Conservation (phyloP, 164 flowering plant species). For the Piper betle region DNA sequence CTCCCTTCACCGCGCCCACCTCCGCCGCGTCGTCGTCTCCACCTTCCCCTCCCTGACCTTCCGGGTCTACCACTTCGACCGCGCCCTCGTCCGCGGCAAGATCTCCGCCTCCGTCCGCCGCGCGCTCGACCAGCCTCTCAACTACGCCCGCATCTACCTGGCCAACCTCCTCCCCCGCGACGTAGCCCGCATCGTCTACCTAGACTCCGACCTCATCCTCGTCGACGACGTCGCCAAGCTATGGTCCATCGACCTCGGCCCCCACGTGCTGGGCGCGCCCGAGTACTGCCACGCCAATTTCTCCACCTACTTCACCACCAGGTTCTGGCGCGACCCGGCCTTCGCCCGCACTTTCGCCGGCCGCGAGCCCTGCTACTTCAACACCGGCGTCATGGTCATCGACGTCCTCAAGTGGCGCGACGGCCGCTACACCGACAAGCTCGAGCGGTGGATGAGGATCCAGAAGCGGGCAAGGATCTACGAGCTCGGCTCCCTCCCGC, state of each 20-base stretch:
- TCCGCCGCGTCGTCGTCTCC: constrained; percentile 23
- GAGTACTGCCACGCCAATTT: constrained; percentile 63
- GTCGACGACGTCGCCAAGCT: constrained; percentile 49
- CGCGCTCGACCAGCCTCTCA: constrained; percentile 50
- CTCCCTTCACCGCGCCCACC: constrained; percentile 20
- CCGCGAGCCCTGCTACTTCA: constrained; percentile 33
- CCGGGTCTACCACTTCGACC: constrained; percentile 32
- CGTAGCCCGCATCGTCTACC: constrained; percentile 35
- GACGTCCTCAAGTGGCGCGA: constrained; percentile 26
- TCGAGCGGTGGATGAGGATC: constrained; percentile 35
- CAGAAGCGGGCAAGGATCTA: constrained; percentile 18
- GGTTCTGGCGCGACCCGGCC: constrained; percentile 29
- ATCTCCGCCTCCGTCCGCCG: constrained; percentile 46
- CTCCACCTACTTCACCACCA: constrained; percentile 34
- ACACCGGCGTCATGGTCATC: constrained; percentile 45
- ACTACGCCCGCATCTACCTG: constrained; percentile 46
- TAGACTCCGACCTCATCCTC: constrained; percentile 43
- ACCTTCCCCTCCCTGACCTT: constrained; percentile 40
- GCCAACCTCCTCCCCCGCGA: constrained; percentile 33
- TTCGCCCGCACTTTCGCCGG: constrained; percentile 21
- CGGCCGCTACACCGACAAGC: constrained; percentile 20
- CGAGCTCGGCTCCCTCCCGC: constrained; percentile 14
- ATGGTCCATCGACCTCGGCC: constrained; percentile 30
- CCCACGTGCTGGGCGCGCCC: constrained; percentile 38
- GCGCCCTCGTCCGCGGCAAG: constrained; percentile 27